Evolutionary conservation across 768 basidiomycete species (phyloP), one percentile per base, ranked within the genome.

Genomic region (Russula sp.): DNA sequence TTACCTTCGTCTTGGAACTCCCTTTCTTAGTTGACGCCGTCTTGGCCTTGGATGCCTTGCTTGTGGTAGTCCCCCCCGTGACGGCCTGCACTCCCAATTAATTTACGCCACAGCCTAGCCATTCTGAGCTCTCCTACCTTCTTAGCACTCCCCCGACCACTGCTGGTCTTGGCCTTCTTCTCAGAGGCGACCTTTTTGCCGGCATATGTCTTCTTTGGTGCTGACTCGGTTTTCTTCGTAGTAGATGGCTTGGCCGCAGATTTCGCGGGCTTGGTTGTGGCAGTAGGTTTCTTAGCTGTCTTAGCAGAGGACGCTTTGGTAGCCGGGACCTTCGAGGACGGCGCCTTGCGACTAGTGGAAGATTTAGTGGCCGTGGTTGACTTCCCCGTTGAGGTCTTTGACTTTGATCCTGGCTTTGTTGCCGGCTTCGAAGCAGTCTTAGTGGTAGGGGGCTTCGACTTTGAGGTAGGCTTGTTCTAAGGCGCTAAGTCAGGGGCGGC

Each of bases 131-230:
- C 0, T 65, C 68, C 42, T 50, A 85, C 85, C 83, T 88, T 90
- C 80, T 89, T 90, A 10, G 81, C 84, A 1, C 79, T 52, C 36
- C 80, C 83, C 38, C 83, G 78, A 72, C 81, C 68, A 57, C 62
- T 50, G 16, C 68, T 58, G 7, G 71, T 32, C 32, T 69, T 62
- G 11, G 61, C 28, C 57, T 66, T 72, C 28, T 67, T 64, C 38
- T 64, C 63, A 18, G 68, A 32, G 24, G 67, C 44, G 1, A 40
- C 24, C 49, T 62, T 69, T 52, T 63, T 67, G 38, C 68, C 62
- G 1, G 68, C 68, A 30, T 64, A 67, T 30, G 66, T 62, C 67
- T 71, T 73, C 60, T 67, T 66, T 28, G 61, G 49, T 40, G 78
- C 69, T 22, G 61, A 18, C 34, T 69, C 61, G 46, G 72, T 57